A percentile compares a stretch with the other conserved stretches of the same genome.
phyloP scores from a whole-genome alignment of 179 eudicot species.

The Vitellaria paradoxa region DNA sequence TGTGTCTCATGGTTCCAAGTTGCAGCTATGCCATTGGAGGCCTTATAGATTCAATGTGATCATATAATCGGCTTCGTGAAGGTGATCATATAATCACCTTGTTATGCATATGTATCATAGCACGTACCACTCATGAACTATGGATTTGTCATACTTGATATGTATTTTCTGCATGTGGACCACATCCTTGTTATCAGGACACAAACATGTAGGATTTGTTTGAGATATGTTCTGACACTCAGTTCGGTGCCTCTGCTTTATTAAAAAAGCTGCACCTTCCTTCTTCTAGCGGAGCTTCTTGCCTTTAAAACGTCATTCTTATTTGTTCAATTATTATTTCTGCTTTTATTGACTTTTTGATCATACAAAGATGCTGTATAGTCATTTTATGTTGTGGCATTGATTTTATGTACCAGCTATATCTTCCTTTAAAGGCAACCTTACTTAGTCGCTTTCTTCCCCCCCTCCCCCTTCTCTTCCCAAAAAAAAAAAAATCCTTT shows the following conservation, averaged over 20 bases:
- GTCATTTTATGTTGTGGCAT: background rate
- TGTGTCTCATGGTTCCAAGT: background rate
- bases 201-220: background rate
- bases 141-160: background rate
- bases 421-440: too few species aligned
- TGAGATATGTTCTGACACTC: background rate
- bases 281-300: background rate
- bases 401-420: too few species aligned
- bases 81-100: background rate
- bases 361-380: background rate
- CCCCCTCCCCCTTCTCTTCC: too few species aligned
- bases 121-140: background rate
- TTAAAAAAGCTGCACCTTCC: background rate
- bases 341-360: background rate
- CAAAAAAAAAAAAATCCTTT: background rate
- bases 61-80: background rate
- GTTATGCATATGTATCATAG: background rate
- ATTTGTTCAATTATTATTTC: background rate
- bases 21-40: background rate
- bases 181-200: background rate
- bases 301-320: background rate
- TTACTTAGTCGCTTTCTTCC: too few species aligned
- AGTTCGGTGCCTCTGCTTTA: background rate
- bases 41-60: background rate
- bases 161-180: conserved; percentile 7